Evolutionary conservation across 2,329 filamentous ascomycete genomes (phyloP).

Genomic region (Phaeosphaeria sp.): DNA sequence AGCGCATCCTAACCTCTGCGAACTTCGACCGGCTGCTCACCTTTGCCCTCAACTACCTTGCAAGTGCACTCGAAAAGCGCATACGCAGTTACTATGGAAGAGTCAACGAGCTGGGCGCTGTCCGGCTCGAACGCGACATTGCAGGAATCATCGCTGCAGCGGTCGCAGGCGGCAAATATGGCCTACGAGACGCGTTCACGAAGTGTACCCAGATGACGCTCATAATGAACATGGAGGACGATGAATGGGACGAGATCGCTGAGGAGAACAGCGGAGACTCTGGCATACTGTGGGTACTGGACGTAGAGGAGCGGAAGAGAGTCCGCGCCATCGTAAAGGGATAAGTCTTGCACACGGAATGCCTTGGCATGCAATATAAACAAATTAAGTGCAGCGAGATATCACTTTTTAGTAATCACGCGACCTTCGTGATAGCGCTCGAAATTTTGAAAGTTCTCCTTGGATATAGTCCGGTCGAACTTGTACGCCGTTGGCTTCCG

Average conservation of each 20-base stretch:
- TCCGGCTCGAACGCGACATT: constrained; percentile 84
- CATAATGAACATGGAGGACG: constrained; percentile 92
- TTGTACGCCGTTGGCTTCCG: not conserved
- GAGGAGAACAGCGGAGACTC: constrained; percentile 56
- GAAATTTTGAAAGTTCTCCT: not conserved
- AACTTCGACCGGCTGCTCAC: constrained; percentile 80
- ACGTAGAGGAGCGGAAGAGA: constrained; percentile 73
- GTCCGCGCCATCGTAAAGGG: constrained; percentile 71
- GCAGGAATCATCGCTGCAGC: constrained; percentile 71
- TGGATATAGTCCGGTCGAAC: not conserved
- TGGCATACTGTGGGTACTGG: constrained; percentile 74
- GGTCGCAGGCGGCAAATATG: constrained; percentile 74
- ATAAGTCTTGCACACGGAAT: constrained; percentile 5
- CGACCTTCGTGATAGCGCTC: not conserved
- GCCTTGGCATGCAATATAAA: constrained; percentile 27
- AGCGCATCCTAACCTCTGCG: constrained; percentile 78
- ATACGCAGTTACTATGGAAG: constrained; percentile 81
- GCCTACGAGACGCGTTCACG: constrained; percentile 76
- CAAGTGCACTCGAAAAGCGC: constrained; percentile 83
- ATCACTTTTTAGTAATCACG: not conserved
- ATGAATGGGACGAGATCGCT: constrained; percentile 85
- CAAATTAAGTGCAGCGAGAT: constrained; percentile 7
- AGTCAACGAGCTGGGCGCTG: constrained; percentile 80
- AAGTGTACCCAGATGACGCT: constrained; percentile 81
- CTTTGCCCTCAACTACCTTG: constrained; percentile 75